Percentiles rank a stretch among this genome's conserved stretches.
Evolutionary conservation across 202 grass and related monocot genomes (phyloP).

Genomic region (Panicum hallii): DNA sequence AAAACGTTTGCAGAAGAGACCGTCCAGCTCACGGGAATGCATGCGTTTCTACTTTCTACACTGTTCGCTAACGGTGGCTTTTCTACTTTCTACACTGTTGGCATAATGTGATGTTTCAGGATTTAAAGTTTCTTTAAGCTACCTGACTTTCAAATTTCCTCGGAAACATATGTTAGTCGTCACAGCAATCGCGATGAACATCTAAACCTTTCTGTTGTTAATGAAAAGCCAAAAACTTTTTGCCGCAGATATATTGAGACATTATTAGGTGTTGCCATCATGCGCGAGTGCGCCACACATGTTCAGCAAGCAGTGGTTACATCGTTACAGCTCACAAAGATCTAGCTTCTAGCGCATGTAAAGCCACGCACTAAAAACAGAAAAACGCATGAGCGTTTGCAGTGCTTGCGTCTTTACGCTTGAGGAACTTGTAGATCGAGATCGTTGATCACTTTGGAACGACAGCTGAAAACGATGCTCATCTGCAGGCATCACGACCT

Average conservation of each 20-base stretch:
- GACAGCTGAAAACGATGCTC: not conserved
- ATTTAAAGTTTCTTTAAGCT: too few species aligned
- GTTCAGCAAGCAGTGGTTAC: not conserved
- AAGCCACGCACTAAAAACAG: not conserved
- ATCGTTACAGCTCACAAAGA: not conserved
- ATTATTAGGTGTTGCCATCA: not conserved
- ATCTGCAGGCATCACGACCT: too few species aligned
- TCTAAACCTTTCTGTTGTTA: too few species aligned
- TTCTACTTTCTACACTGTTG: too few species aligned
- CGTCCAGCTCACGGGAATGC: too few species aligned
- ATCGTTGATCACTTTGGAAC: not conserved
- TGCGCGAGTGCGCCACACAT: not conserved
- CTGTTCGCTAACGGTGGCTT: too few species aligned
- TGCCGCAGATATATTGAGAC: not conserved
- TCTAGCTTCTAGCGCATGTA: not conserved
- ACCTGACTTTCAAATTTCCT: too few species aligned
- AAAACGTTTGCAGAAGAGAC: too few species aligned
- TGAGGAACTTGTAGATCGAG: not conserved
- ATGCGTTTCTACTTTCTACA: too few species aligned
- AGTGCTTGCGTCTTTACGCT: not conserved
- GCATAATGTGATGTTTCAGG: too few species aligned
- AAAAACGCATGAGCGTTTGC: not conserved
- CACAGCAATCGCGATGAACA: too few species aligned
- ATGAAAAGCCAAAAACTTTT: not conserved
- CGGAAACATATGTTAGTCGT: too few species aligned